These are phyloP conservation scores for Pseudogymnoascus sp. DNA, from an alignment of 2,329 filamentous ascomycete genomes.

Conservation along the genomic window DNA sequence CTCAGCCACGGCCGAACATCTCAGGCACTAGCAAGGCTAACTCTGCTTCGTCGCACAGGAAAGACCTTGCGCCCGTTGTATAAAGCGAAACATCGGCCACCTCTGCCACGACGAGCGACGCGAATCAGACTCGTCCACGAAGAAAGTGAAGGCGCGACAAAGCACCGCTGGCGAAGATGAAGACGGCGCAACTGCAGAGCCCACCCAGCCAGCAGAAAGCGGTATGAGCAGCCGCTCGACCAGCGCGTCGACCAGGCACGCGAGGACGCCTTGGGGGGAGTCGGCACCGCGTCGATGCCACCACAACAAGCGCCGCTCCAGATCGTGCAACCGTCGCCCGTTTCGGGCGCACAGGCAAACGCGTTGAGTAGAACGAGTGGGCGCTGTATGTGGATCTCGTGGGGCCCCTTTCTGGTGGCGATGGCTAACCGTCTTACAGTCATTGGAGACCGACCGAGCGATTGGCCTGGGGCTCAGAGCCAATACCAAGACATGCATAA, in stretches of 20 bases:
- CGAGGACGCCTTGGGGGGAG: constrained; percentile 32
- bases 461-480: constrained; percentile 68
- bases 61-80: constrained; percentile 92
- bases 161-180: constrained; percentile 54
- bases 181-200: constrained; percentile 48
- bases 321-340: constrained; percentile 64
- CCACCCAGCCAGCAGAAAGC: constrained; percentile 40
- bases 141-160: constrained; percentile 67
- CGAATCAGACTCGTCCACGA: constrained; percentile 60
- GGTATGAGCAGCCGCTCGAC: constrained; percentile 50
- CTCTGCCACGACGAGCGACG: constrained; percentile 96
- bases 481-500: constrained; percentile 92
- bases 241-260: constrained; percentile 44
- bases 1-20: constrained; percentile 26
- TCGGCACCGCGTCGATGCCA: constrained; percentile 21
- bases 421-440: constrained; percentile 44
- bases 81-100: constrained; percentile 98
- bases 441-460: constrained; percentile 65
- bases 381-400: constrained; percentile 57
- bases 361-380: constrained; percentile 59
- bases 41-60: constrained; percentile 50
- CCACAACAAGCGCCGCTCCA: constrained; percentile 52
- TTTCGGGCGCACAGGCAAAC: constrained; percentile 60
- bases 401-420: constrained; percentile 19
- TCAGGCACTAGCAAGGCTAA: constrained; percentile 27